Evolutionary conservation across 129 eudicot species (phyloP).

Genomic region (Smallanthus sonchifolius): DNA sequence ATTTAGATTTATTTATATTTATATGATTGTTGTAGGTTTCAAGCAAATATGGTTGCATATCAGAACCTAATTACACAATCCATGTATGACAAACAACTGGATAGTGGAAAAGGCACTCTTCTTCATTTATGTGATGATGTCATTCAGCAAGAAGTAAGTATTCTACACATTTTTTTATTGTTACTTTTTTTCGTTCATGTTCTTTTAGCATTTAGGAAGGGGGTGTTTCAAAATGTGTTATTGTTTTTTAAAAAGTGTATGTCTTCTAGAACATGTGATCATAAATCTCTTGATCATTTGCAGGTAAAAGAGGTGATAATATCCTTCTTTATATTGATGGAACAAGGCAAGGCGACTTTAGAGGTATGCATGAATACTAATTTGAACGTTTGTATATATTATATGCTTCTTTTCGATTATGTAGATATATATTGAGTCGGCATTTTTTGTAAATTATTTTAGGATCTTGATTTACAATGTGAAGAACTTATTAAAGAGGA

Average conservation of each 20-base stretch:
- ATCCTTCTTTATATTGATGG: constrained; percentile 82
- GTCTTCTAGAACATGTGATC: neutral
- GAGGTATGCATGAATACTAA: constrained; percentile 38
- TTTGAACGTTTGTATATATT: neutral
- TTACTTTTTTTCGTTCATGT: neutral
- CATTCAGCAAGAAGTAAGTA: constrained; percentile 91
- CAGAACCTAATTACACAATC: constrained; percentile 89
- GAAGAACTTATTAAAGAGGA: constrained; percentile 87
- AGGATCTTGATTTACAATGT: constrained; percentile 89
- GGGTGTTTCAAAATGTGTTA: neutral
- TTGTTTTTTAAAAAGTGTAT: neutral
- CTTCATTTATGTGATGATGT: constrained; percentile 99
- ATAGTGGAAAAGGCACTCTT: constrained; percentile 98
- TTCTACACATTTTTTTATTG: neutral
- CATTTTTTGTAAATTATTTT: constrained; percentile 9
- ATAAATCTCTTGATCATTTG: constrained; percentile 7
- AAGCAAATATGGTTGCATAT: constrained; percentile 75
- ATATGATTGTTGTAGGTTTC: constrained; percentile 61
- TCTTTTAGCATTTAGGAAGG: neutral
- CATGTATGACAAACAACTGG: constrained; percentile 97
- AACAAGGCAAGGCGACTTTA: constrained; percentile 85
- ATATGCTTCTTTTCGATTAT: neutral
- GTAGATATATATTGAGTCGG: neutral
- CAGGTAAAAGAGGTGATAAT: constrained; percentile 94
- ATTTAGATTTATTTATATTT: neutral